phyloP scores from a whole-genome alignment of 2,329 filamentous ascomycete species.

The Fusarium mundagurra region DNA sequence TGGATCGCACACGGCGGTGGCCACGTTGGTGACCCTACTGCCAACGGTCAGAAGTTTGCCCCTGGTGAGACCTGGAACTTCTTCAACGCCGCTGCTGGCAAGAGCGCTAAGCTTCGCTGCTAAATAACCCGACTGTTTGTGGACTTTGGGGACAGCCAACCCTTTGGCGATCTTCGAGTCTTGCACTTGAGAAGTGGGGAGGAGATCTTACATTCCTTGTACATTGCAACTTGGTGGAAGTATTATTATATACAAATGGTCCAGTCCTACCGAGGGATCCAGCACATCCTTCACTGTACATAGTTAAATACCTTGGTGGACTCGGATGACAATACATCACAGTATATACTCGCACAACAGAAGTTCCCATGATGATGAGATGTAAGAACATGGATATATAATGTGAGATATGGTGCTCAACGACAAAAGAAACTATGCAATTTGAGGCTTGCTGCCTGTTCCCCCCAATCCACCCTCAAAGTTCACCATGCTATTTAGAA shows the following conservation, averaged over 20 bases:
- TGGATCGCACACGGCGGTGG: constrained; percentile 45
- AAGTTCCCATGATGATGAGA: rapidly evolving
- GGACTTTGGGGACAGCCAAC: rapidly evolving
- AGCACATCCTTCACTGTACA: not conserved
- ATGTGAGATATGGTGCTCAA: rapidly evolving
- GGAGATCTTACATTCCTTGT: constrained; percentile 3
- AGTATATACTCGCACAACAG: not conserved
- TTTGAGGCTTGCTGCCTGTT: not conserved
- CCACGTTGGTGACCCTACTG: constrained; percentile 37
- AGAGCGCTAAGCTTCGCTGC: constrained; percentile 1
- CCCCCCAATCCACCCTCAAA: rapidly evolving
- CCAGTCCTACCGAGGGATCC: not conserved
- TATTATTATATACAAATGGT: not conserved
- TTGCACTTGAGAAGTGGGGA: not conserved
- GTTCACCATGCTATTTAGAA: not conserved
- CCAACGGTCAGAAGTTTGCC: constrained; percentile 30
- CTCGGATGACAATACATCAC: not conserved
- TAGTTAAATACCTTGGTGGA: not conserved
- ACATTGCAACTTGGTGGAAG: not conserved
- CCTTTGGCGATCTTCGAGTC: not conserved
- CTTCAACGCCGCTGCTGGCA: constrained; percentile 31
- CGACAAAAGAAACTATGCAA: not conserved
- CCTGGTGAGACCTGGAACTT: constrained; percentile 40
- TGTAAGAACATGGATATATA: rapidly evolving
- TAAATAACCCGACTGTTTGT: not conserved